A percentile compares a stretch with the other conserved stretches of the same genome.
Evolutionary conservation across 192 early-diverging fungal species (phyloP).

Genomic region (Coemansia sp.): DNA sequence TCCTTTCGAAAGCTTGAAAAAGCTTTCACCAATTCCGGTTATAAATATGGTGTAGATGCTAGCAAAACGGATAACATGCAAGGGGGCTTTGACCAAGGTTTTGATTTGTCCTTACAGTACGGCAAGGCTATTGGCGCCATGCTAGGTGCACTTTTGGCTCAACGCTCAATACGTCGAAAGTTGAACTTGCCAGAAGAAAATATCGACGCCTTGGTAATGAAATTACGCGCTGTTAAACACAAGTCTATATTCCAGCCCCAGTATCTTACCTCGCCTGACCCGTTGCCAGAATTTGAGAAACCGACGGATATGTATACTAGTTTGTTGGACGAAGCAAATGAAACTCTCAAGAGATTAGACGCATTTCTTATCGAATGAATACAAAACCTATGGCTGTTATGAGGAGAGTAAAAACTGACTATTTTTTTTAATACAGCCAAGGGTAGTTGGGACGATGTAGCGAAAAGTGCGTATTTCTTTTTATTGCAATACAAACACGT

Average conservation of each 20-base stretch:
- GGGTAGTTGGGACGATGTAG: not conserved
- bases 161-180: conserved; percentile 26
- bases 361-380: not conserved
- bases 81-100: conserved; percentile 29
- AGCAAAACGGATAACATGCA: conserved; percentile 38
- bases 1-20: conserved; percentile 29
- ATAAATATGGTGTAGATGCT: conserved; percentile 45
- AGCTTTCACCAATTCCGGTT: conserved; percentile 31
- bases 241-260: conserved; percentile 1
- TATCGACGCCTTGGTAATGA: conserved; percentile 31
- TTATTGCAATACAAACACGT: not conserved
- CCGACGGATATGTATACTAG: conserved; percentile 1
- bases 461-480: not conserved
- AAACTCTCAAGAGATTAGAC: not conserved
- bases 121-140: conserved; percentile 24
- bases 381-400: no score
- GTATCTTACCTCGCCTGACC: not conserved
- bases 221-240: conserved; percentile 34
- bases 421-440: not conserved
- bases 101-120: conserved; percentile 21
- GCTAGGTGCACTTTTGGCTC: conserved; percentile 31
- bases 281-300: not conserved
- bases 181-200: conserved; percentile 13
- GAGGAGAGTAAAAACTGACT: not conserved
- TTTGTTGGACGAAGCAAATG: not conserved